phyloP scores from a whole-genome alignment of 1,284 basidiomycete genomes.

The Vanrija sp. region DNA sequence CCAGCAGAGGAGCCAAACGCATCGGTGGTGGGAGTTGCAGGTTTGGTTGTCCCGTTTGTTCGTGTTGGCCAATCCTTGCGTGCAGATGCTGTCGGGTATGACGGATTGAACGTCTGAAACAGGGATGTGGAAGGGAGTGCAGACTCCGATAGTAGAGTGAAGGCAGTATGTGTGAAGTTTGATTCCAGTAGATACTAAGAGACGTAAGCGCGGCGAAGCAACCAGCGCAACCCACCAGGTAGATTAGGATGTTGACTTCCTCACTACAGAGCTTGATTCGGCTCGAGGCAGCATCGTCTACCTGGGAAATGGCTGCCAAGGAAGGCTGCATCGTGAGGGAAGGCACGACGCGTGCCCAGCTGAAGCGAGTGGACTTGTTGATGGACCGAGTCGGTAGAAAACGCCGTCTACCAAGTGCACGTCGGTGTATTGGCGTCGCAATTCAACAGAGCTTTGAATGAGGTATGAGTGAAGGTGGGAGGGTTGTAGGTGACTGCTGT shows the following conservation, averaged over 20 bases:
- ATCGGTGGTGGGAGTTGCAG: neutral
- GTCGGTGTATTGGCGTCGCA: neutral
- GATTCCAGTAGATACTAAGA: constrained; percentile 44
- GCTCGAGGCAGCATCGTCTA: constrained; percentile 11
- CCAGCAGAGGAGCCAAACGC: constrained; percentile 10
- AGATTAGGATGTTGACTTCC: constrained; percentile 47
- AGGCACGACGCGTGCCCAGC: too few species aligned
- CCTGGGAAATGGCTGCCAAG: neutral
- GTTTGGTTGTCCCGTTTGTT: constrained; percentile 7
- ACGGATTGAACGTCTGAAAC: constrained; percentile 42
- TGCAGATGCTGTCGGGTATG: constrained; percentile 19
- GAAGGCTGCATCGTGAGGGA: neutral
- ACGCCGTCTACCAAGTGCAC: too few species aligned
- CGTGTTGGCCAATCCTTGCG: constrained; percentile 8
- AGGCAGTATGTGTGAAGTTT: constrained; percentile 45
- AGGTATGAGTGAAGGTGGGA: neutral
- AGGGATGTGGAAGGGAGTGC: constrained; percentile 35
- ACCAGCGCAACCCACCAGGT: constrained; percentile 25
- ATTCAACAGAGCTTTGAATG: neutral
- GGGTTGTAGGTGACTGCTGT: too few species aligned
- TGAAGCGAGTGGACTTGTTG: too few species aligned
- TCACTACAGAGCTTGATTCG: constrained; percentile 33
- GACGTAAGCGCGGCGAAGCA: too few species aligned
- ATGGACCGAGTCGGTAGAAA: too few species aligned
- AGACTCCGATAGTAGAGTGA: constrained; percentile 40